Evolutionary conservation across 2,329 filamentous ascomycete species (phyloP), one percentile per base, ranked within the genome.

Genomic region (Pleomassaria siparia): DNA sequence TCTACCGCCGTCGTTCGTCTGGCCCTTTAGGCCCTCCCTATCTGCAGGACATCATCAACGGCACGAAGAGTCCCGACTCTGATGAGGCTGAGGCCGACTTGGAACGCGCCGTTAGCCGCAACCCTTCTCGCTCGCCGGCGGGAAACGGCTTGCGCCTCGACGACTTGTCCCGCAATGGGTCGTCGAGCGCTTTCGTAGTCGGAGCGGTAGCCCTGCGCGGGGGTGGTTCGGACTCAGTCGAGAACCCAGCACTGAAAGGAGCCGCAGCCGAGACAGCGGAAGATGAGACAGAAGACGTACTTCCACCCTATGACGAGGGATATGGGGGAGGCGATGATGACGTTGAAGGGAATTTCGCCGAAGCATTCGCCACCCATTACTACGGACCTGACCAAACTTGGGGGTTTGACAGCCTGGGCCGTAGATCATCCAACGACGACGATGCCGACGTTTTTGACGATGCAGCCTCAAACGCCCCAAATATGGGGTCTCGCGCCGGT

Each of bases 141-240:
- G 89, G 89, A 87, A 89, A 95, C 86, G 89, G 82, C 75, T 84
- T 77, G 84, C 86, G 87, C 82, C 88, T 90, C 87, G 88, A 80
- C 86, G 86, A 80, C 84, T 90, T 83, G 83, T 92, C 86, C 85
- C 86, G 78, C 80, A 85, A 77, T 92, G 89, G 89, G 82, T 92
- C 85, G 86, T 89, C 88, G 89, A 90, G 87, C 87, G 87, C 82
- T 82, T 89, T 81, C 89, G 85, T 78, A 73, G 87, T 79, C 85
- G 83, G 65, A 74, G 72, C 58, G 51, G 64, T 46, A 72, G 64
- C 46, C 69, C 67, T 62, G 66, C 64, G 44, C 60, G 66, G 58
- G 60, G 62, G 54, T 67, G 69, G 66, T 63, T 69, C 54, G 24
- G 40, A n/a, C 58, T 59, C 47, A 68, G 63, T 51, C 49, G 65